These are phyloP conservation scores for Chlorociboria aeruginascens DNA, from an alignment of 495 filamentous ascomycete species.

Conservation along the genomic window DNA sequence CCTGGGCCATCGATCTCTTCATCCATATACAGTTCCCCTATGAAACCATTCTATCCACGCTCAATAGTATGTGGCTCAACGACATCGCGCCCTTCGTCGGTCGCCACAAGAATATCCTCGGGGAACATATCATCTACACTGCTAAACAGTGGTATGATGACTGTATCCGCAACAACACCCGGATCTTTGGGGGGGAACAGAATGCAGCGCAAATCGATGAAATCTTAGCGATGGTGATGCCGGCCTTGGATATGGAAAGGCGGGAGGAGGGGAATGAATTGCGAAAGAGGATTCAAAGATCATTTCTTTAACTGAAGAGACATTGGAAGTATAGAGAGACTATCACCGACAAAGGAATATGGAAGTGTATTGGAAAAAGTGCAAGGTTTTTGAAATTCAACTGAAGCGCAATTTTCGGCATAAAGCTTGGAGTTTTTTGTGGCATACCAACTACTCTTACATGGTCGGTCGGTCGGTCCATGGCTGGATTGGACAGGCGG, in stretches of 20 bases:
- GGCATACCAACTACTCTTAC: too few relatives aligned
- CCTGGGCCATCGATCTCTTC: constrained; percentile 77
- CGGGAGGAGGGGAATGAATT: constrained; percentile 25
- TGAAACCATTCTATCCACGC: constrained; percentile 59
- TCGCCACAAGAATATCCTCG: constrained; percentile 43
- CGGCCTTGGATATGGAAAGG: neutral
- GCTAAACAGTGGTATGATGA: constrained; percentile 50
- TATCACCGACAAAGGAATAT: too few relatives aligned
- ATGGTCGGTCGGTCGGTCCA: too few relatives aligned
- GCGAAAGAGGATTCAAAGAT: constrained; percentile 29
- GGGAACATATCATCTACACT: constrained; percentile 50
- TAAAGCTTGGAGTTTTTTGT: too few relatives aligned
- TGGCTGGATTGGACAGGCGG: too few relatives aligned
- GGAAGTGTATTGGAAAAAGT: too few relatives aligned
- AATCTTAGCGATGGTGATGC: constrained; percentile 25
- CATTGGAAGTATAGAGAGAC: too few relatives aligned
- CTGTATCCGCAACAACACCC: constrained; percentile 30
- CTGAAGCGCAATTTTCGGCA: too few relatives aligned
- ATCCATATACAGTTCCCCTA: constrained; percentile 62
- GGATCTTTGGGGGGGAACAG: constrained; percentile 38
- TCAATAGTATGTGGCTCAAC: constrained; percentile 75
- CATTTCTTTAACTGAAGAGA: neutral
- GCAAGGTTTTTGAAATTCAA: too few relatives aligned
- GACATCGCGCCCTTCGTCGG: constrained; percentile 77
- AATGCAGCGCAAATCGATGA: constrained; percentile 35